These are phyloP conservation scores for Mycena rebaudengoi DNA, from an alignment of 768 basidiomycete genomes.

Conservation along the genomic window DNA sequence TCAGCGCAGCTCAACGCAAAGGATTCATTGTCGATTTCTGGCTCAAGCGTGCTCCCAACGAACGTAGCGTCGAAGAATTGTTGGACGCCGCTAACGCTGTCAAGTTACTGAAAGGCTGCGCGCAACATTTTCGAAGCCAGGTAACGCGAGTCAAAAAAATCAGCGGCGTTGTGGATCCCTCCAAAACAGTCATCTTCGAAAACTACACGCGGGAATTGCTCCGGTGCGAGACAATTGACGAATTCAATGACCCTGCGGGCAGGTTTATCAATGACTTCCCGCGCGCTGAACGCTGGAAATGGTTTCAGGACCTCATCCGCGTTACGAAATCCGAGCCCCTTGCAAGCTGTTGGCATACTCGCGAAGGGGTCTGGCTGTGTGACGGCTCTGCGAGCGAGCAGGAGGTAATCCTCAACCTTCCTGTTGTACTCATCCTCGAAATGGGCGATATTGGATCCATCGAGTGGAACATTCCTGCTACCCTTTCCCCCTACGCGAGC, in stretches of 20 bases:
- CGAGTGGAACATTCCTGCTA: neutral
- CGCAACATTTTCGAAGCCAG: conserved; percentile 37
- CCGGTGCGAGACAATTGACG: no score
- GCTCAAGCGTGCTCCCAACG: neutral
- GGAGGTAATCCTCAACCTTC: neutral
- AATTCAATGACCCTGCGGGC: no score
- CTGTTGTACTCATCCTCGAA: neutral
- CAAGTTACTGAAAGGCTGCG: conserved; percentile 34
- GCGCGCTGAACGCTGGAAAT: no score
- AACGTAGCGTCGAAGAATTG: conserved; percentile 13
- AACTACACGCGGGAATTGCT: neutral
- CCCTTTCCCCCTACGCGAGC: neutral
- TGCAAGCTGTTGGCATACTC: neutral
- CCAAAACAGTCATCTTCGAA: conserved; percentile 23
- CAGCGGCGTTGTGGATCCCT: conserved; percentile 28
- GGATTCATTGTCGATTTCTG: conserved; percentile 40
- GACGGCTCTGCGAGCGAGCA: no score
- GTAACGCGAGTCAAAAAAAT: conserved; percentile 35
- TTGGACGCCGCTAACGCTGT: conserved; percentile 6
- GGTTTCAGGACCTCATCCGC: conserved; percentile 7
- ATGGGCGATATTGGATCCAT: neutral
- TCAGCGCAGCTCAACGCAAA: conserved; percentile 40
- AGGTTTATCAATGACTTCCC: no score
- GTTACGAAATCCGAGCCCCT: neutral
- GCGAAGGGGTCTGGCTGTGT: no score